Conservation (phyloP, 129 eudicot species). For the Flaveria brownii region DNA sequence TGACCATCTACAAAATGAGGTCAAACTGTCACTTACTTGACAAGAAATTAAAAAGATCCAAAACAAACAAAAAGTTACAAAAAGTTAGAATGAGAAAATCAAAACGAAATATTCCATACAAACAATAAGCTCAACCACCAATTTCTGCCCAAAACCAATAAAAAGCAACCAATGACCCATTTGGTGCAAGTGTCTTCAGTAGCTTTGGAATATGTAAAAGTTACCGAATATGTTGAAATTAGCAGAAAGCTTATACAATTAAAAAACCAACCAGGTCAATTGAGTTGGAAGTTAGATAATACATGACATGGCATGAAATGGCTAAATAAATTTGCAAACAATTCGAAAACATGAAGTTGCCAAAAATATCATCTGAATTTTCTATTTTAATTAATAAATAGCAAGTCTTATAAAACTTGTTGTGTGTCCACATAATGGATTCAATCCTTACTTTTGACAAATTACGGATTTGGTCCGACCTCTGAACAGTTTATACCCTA, state of each 20-base stretch:
- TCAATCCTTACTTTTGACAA: neutral
- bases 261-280: neutral
- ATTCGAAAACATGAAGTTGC: neutral
- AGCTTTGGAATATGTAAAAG: neutral
- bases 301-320: neutral
- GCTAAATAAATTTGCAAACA: neutral
- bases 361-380: neutral
- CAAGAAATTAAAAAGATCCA: neutral
- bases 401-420: neutral
- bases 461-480: neutral
- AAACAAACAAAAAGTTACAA: neutral
- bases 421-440: neutral
- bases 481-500: no score
- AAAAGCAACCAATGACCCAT: neutral
- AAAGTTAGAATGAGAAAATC: neutral
- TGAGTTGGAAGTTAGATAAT: neutral
- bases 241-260: neutral
- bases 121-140: neutral
- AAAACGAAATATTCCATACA: neutral
- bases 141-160: neutral
- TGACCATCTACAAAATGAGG: conserved; percentile 63
- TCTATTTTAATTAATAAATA: neutral
- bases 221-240: neutral
- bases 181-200: neutral
- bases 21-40: conserved; percentile 8